Evolutionary conservation across 2,329 filamentous ascomycete genomes (phyloP), one percentile per base, ranked within the genome.

Genomic region (Xylaria sp.): DNA sequence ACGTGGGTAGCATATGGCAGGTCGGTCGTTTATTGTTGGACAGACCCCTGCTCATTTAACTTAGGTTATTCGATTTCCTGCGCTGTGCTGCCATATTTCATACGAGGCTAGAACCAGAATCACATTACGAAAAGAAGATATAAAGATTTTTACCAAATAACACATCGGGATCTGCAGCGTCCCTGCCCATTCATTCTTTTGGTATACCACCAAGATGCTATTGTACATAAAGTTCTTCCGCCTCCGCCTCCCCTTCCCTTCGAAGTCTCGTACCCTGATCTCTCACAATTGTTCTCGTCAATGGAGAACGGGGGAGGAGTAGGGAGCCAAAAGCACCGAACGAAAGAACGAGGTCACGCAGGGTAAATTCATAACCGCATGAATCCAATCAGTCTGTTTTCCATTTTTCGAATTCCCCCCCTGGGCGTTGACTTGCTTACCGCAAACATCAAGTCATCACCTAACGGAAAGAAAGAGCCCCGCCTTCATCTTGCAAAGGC

Each of bases 221-320:
- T 28, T 63, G 34, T 67, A 67, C 58, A 67, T 3, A 57, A 34
- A 51, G 46, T 10, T 0, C 13, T 25, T 39, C 12, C n/a, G 9
- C 10, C 25, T 52, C 34, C 12, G 34, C 23, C 34, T 28, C 7
- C n/a, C 10, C 32, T 28, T 10, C n/a, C 10, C 32, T 15, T 18
- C 41, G 10, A 2, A 51, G 9, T 25, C 34, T 15, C 15, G 28
- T 9, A 23, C n/a, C 1, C 15, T 5, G 20, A 23, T 39, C 32
- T 56, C 34, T 7, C 32, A 23, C 7, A 8, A 3, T 6, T 56
- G 4, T 37, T 37, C 32, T 54, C 32, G 9, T 25, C 32, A 13
- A 39, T 1, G 10, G 52, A n/a, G 23, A n/a, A 37, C 13, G 18
- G 34, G 34, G n/a, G 32, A 39, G n/a, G 4, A 7, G 32, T 2